Base-by-base conservation (phyloP, 2,329 filamentous ascomycete species). In the Botrytis fragariae region DNA sequence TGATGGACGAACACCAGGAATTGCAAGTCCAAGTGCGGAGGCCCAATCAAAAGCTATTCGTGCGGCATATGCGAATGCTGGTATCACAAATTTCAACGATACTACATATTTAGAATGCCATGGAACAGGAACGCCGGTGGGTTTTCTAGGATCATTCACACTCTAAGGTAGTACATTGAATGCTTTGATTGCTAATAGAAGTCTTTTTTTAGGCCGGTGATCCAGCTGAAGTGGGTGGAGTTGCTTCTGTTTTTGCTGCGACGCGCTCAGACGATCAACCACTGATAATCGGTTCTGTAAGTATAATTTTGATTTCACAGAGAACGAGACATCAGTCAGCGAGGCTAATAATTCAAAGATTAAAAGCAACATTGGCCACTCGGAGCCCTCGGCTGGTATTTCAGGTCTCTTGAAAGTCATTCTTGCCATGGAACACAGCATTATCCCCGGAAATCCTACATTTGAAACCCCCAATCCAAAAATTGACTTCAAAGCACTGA, bases 361-460 rank as follows among this genome's bases (percentile, higher is more conserved):
- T 18, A 45, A 45, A 18, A 14, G 12, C 44, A 45, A 45, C 18
- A 18, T 45, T 45, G 44, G 44, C 12, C 44, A 45, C 18, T 45
- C 44, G 3, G 44, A 45, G 44, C 44, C 80, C 20, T 80, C 80
- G 5, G 79, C 78, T 68, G 83, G 82, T 25, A 74, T 84, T 37
- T 79, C 81, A 10, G 79, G 77, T 0, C 69, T 84, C 0, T 82
- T 85, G 62, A 85, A 85, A 74, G 77, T 80, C 2, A 78, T 81
- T 1, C 73, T 85, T 68, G 80, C 83, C 74, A 72, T 85, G 3
- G 83, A 85, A 74, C 81, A 82, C 44, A 81, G 81, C 1, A 78
- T 83, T 14, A 82, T 85, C 32, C 80, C 82, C 22, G 82, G 84
- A 10, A 84, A 84, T 72, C 79, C 78, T 44, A 82, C 83, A 45